Evolutionary conservation across 352 stramenopile genomes (phyloP).

Genomic region (Phytophthora sp.): DNA sequence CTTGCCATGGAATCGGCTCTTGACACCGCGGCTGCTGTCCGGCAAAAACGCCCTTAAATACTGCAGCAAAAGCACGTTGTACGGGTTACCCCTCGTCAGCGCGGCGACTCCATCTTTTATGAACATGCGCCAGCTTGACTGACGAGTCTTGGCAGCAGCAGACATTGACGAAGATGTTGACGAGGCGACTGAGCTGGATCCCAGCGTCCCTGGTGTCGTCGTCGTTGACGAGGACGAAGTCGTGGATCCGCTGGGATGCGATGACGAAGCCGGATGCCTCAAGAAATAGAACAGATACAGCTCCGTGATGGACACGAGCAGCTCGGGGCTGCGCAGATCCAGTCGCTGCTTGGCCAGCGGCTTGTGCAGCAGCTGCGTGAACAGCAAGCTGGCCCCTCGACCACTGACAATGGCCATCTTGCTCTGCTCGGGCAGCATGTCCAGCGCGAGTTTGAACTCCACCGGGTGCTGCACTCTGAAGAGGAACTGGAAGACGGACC

Average conservation of each 20-base stretch:
- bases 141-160: constrained; percentile 56
- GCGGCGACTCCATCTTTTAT: constrained; percentile 66
- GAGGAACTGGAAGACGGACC: constrained; percentile 83
- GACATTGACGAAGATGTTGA: constrained; percentile 60
- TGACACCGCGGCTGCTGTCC: constrained; percentile 58
- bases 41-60: constrained; percentile 85
- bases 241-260: constrained; percentile 57
- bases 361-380: constrained; percentile 87
- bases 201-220: background rate
- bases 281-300: constrained; percentile 89
- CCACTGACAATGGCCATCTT: constrained; percentile 79
- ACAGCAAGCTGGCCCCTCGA: constrained; percentile 69
- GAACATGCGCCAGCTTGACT: constrained; percentile 77
- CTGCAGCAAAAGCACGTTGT: constrained; percentile 85
- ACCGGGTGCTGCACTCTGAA: constrained; percentile 79
- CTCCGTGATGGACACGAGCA: constrained; percentile 86
- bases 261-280: constrained; percentile 73
- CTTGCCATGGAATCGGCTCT: constrained; percentile 82
- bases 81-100: constrained; percentile 77
- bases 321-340: constrained; percentile 74
- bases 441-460: constrained; percentile 82
- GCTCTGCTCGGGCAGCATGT: constrained; percentile 82
- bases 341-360: constrained; percentile 78
- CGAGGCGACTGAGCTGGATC: constrained; percentile 45
- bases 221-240: constrained; percentile 6